phyloP scores from a whole-genome alignment of 2,329 filamentous ascomycete species.

The Grosmannia clavigera region DNA sequence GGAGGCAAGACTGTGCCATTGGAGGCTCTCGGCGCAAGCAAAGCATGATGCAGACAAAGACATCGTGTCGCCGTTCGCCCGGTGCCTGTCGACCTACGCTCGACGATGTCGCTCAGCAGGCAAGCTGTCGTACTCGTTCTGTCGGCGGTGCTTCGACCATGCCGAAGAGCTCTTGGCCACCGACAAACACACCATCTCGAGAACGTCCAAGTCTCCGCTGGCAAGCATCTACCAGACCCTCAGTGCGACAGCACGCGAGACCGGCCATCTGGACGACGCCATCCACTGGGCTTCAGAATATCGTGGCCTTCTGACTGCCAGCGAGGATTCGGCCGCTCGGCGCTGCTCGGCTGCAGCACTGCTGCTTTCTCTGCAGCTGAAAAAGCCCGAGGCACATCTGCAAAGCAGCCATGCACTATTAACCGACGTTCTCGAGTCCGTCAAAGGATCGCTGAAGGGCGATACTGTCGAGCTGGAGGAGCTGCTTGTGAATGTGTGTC shows the following conservation, averaged over 20 bases:
- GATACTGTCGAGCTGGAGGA: conserved; percentile 48
- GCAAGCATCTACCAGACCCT: conserved; percentile 40
- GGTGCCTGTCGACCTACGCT: conserved; percentile 48
- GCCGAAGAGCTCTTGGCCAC: conserved; percentile 25
- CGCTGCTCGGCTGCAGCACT: conserved; percentile 42
- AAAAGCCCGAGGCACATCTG: conserved; percentile 24
- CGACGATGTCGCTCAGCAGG: conserved; percentile 32
- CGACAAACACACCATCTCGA: conserved; percentile 17
- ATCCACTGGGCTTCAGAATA: conserved; percentile 41
- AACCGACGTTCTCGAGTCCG: conserved; percentile 34
- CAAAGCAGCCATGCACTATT: conserved; percentile 28
- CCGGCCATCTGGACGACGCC: conserved; percentile 37
- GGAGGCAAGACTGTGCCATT: conserved; percentile 49
- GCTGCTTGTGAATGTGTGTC: conserved; percentile 42
- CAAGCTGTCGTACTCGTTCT: conserved; percentile 26
- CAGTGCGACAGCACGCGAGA: conserved; percentile 29
- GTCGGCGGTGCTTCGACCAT: conserved; percentile 22
- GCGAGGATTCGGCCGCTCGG: conserved; percentile 33
- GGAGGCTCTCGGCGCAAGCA: conserved; percentile 46
- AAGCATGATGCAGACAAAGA: conserved; percentile 49
- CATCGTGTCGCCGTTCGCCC: conserved; percentile 50
- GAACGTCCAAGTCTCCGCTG: conserved; percentile 30
- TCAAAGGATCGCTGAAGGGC: conserved; percentile 49
- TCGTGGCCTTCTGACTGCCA: conserved; percentile 23
- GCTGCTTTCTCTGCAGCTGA: conserved; percentile 41